These are phyloP conservation scores for Turnera subulata DNA, from an alignment of 345 rosid species.

Conservation along the genomic window DNA sequence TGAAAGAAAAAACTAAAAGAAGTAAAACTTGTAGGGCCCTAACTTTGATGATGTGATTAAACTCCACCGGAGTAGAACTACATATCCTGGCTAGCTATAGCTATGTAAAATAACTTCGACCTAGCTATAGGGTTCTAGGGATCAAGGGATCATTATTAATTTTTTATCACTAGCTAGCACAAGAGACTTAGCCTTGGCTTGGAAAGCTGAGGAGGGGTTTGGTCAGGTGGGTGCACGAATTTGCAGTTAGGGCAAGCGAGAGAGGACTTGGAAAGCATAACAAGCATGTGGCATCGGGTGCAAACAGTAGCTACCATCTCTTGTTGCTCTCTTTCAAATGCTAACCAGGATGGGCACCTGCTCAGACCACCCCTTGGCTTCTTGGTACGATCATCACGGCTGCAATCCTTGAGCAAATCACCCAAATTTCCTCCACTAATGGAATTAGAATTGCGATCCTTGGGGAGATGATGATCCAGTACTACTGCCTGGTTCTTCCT, in stretches of 20 bases:
- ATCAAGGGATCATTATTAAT: too few species aligned
- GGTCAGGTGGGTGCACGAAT: conserved; percentile 72
- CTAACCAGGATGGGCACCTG: conserved; percentile 49
- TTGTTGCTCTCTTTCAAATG: conserved; percentile 30
- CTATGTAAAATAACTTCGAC: too few species aligned
- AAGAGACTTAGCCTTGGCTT: conserved; percentile 51
- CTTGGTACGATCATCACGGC: conserved; percentile 8
- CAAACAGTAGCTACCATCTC: conserved; percentile 84
- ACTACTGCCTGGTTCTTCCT: conserved; percentile 3
- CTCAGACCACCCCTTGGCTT: conserved; percentile 22
- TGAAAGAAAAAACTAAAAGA: too few species aligned
- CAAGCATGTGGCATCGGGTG: conserved; percentile 74
- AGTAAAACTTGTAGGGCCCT: too few species aligned
- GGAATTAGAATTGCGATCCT: conserved; percentile 15
- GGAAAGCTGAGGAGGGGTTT: conserved; percentile 40
- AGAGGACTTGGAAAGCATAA: conserved; percentile 68
- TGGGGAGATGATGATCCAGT: conserved; percentile 1
- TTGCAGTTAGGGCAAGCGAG: conserved; percentile 93
- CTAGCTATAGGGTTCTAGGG: too few species aligned
- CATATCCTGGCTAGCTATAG: too few species aligned
- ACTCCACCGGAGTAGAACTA: too few species aligned
- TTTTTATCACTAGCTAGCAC: conserved; percentile 29
- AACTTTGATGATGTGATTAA: too few species aligned
- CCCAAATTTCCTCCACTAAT: conserved; percentile 4
- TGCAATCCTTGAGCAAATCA: conserved; percentile 18